These are phyloP conservation scores for Colletotrichum horii DNA, from an alignment of 2,329 filamentous ascomycete species.

Conservation along the genomic window DNA sequence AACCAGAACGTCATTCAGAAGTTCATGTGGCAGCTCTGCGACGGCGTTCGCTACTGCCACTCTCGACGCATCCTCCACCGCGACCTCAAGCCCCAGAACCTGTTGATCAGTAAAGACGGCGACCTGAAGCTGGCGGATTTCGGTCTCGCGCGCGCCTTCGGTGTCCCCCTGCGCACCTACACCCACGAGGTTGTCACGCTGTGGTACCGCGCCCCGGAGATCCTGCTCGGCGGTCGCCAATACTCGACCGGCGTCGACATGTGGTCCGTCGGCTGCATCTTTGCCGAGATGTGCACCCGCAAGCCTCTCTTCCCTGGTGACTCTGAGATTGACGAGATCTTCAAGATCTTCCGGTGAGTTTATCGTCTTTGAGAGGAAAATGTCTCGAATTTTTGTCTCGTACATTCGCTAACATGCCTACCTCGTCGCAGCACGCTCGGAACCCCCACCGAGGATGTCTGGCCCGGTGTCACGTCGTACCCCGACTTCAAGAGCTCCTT, in stretches of 20 bases:
- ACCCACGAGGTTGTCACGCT: conserved; percentile 95
- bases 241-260: conserved; percentile 96
- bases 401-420: conserved; percentile 23
- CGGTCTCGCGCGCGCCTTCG: conserved; percentile 86
- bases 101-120: conserved; percentile 84
- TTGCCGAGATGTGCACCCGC: conserved; percentile 94
- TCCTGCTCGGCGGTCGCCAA: conserved; percentile 86
- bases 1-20: conserved; percentile 86
- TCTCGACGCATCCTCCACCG: conserved; percentile 86
- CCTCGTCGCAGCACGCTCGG: conserved; percentile 68
- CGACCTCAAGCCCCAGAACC: conserved; percentile 89
- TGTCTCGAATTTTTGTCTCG: neutral
- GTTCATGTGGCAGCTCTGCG: conserved; percentile 88
- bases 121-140: conserved; percentile 93
- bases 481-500: conserved; percentile 93
- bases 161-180: conserved; percentile 88
- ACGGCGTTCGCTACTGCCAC: conserved; percentile 88
- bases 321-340: conserved; percentile 88
- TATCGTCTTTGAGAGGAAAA: neutral
- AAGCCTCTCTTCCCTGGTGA: conserved; percentile 93
- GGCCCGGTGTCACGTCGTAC: conserved; percentile 94
- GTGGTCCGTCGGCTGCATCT: conserved; percentile 95
- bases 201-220: conserved; percentile 92
- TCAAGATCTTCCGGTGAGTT: conserved; percentile 85
- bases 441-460: conserved; percentile 80